Percentiles rank a stretch among this genome's conserved stretches.
Evolutionary conservation across 1,139 yeast species (phyloP).

Genomic region (Kurtzmaniella natalensis): DNA sequence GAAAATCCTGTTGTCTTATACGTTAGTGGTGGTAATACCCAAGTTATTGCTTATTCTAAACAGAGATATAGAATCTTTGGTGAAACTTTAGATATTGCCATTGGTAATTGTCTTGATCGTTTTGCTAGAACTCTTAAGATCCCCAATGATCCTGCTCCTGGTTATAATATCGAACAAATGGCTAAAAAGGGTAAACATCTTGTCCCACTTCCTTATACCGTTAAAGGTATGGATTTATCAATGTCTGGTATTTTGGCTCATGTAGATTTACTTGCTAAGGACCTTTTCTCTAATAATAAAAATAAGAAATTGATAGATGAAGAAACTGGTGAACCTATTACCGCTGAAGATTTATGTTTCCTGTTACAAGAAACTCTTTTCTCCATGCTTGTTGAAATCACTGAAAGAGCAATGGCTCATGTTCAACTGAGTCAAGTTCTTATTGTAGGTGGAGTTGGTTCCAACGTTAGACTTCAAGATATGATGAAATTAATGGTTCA

Average conservation of each 20-base stretch:
- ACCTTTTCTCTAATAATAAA: slow-evolving; percentile 51
- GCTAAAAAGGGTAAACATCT: slow-evolving; percentile 72
- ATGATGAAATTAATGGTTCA: slow-evolving; percentile 95
- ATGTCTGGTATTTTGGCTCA: slow-evolving; percentile 93
- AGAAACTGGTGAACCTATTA: slow-evolving; percentile 54
- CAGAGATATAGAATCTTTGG: slow-evolving; percentile 94
- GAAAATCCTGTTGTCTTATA: slow-evolving; percentile 91
- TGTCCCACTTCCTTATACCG: slow-evolving; percentile 86
- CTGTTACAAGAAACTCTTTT: slow-evolving; percentile 88
- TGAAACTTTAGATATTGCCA: slow-evolving; percentile 94
- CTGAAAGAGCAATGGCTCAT: slow-evolving; percentile 98
- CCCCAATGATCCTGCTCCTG: slow-evolving; percentile 94
- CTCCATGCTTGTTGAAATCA: slow-evolving; percentile 96
- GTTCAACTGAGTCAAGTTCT: slow-evolving; percentile 85
- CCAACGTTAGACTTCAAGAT: slow-evolving; percentile 83
- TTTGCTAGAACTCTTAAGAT: slow-evolving; percentile 89
- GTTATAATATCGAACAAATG: slow-evolving; percentile 92
- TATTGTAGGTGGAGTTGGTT: slow-evolving; percentile 98
- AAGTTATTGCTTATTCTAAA: slow-evolving; percentile 92
- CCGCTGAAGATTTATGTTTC: slow-evolving; percentile 86
- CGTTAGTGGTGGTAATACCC: slow-evolving; percentile 98
- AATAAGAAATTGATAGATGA: slow-evolving; percentile 44
- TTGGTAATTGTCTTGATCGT: slow-evolving; percentile 93
- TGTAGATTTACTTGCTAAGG: slow-evolving; percentile 76
- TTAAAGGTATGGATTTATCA: slow-evolving; percentile 96